Evolutionary conservation across 2,329 filamentous ascomycete genomes (phyloP), one percentile per base, ranked within the genome.

Genomic region (Cladorrhinum sp.): DNA sequence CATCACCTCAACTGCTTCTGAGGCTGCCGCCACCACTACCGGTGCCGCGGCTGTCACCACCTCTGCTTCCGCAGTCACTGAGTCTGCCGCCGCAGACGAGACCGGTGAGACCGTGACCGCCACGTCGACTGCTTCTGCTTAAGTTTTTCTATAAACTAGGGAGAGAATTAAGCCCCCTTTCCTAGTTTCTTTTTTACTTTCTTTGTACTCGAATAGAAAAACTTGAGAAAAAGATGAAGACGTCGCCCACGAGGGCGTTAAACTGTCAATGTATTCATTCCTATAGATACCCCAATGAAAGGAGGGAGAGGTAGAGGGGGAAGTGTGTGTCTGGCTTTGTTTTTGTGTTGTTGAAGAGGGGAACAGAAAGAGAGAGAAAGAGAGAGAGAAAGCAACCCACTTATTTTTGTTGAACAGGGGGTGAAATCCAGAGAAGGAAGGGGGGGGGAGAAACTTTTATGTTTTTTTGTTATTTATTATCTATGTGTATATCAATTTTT

Each of bases 1-100:
- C 56, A 63, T 45, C 41, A 45, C 41, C 18, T 45, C 41, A 7
- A 45, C 41, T 45, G 41, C n/a, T 22, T 18, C 36, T n/a, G 36
- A 41, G 36, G 36, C 36, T 41, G 36, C 36, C 16, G 36, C 36
- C 16, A 41, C 36, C 29, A 32, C 29, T 32, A 32, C 29, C 13
- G 29, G 13, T 32, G 29, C 29, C 29, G 29, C 29, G 29, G 29
- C 29, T 13, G 29, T 32, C 13, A 32, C 29, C 29, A 32, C 29
- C 29, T 7, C 29, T 13, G 29, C 29, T 32, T 6, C 29, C 13
- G 29, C 29, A 32, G 29, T 32, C 6, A 13, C 13, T 32, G 29
- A 32, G n/a, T n/a, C n/a, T 32, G 29, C 6, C 13, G 29, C 29
- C 7, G 29, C 6, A 32, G 29, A 32, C 29, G 13, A 13, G 7